Base-by-base conservation (phyloP, 1,139 yeast species). In the Debaryomyces nepalensis region DNA sequence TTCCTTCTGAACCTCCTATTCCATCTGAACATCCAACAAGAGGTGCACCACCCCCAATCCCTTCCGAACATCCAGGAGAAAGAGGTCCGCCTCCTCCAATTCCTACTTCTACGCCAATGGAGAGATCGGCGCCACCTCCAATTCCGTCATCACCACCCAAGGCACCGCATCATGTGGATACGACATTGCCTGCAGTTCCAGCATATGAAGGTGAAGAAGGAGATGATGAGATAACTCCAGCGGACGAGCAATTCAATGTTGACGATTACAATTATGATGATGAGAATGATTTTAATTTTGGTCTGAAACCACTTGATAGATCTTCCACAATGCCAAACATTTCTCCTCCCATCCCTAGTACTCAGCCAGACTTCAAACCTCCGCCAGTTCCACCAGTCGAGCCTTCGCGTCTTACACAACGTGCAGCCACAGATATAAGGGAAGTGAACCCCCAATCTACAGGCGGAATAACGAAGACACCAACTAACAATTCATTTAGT, bases 401-500 rank as follows among this genome's bases (percentile, higher is more conserved):
- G 16, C 16, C 37, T 10, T 10, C 30, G 8, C 22, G 27, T 26
- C 18, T 14, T 20, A 26, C 39, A 1, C 22, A 36, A 2, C 33
- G 32, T 19, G 59, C 69, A 5, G 42, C 61, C 5, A 63, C 69
- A 2, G 68, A 62, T 24, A 29, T 56, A 21, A 33, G 39, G 5
- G 46, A 43, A 5, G 38, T 56, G 8, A 48, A 39, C 6, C 19
- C 11, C 9, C 21, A 10, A n/a, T 36, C 39, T 8, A 26, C 39
- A 9, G 27, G 26, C 3, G 19, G 56, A 3, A 40, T 61, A 15
- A 41, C 55, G 3, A 47, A 51, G 15, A 50, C 49, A 18, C 48
- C 59, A 14, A 63, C 69, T 2, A 68, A 67, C 4, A 50, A 54
- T 4, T 61, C 69, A 2, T 38, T 53, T 11, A 58, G 60, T 5